A percentile compares a stretch with the other conserved stretches of the same genome.
These are phyloP conservation scores for Mycena pura DNA, from an alignment of 768 basidiomycete species.

Conservation along the genomic window DNA sequence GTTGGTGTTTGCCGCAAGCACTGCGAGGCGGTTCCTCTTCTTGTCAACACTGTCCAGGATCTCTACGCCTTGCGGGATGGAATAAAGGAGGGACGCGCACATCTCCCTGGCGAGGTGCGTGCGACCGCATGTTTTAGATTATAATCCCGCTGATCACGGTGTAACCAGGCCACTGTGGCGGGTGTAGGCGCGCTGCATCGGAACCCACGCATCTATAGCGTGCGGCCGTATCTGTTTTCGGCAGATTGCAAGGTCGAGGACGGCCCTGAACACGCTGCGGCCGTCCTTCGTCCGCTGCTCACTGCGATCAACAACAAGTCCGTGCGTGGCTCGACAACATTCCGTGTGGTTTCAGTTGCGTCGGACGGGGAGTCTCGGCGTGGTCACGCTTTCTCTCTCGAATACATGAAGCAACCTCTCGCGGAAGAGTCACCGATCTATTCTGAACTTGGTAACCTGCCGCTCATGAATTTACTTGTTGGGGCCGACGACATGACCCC, in stretches of 20 bases:
- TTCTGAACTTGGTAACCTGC: neutral
- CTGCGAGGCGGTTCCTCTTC: neutral
- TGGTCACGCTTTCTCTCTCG: neutral
- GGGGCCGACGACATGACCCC: constrained; percentile 3
- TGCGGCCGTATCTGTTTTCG: neutral
- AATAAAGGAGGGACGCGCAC: neutral
- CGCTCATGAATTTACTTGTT: constrained; percentile 2
- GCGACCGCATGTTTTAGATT: neutral
- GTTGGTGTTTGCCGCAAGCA: neutral
- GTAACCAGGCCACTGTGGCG: neutral
- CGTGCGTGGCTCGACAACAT: neutral
- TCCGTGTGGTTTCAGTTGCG: neutral
- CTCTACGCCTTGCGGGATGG: neutral
- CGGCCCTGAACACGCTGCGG: neutral
- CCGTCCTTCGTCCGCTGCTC: neutral
- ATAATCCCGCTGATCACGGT: neutral
- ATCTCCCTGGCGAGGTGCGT: constrained; percentile 10
- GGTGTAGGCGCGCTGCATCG: neutral
- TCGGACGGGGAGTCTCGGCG: constrained; percentile 5
- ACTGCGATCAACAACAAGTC: neutral
- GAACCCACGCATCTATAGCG: constrained; percentile 3
- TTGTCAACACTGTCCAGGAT: constrained; percentile 1
- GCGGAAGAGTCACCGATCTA: neutral
- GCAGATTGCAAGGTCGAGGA: neutral
- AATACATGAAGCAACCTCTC: neutral